phyloP scores from a whole-genome alignment of 345 rosid species.

The Lumnitzera littorea region DNA sequence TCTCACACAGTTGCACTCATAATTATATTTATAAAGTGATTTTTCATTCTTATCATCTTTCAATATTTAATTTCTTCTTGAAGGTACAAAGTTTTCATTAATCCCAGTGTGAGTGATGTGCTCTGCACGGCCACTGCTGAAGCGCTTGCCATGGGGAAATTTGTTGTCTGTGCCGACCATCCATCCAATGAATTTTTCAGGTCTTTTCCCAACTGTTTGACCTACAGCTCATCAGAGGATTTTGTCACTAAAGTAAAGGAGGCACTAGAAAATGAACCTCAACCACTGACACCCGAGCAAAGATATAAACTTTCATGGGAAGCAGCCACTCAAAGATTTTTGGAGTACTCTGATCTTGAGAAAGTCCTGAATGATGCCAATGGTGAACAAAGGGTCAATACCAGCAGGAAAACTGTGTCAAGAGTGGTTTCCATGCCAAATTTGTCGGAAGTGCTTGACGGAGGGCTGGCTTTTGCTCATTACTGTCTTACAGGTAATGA shows the following conservation, averaged over 20 bases:
- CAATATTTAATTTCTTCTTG: conserved; percentile 14
- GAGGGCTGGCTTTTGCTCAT: conserved; percentile 86
- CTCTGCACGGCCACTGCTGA: conserved; percentile 99
- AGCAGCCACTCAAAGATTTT: conserved; percentile 91
- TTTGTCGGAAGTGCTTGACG: conserved; percentile 56
- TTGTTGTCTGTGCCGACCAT: conserved; percentile 93
- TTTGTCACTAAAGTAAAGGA: conserved; percentile 77
- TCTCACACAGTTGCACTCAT: neutral
- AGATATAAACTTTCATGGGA: conserved; percentile 88
- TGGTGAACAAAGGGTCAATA: conserved; percentile 9
- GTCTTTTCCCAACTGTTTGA: conserved; percentile 88
- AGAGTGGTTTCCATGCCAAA: conserved; percentile 60
- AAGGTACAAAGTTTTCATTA: conserved; percentile 98
- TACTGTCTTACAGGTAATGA: conserved; percentile 83
- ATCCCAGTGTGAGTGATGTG: conserved; percentile 94
- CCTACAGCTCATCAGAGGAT: conserved; percentile 82
- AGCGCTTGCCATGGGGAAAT: conserved; percentile 98
- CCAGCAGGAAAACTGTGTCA: conserved; percentile 20
- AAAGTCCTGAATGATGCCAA: conserved; percentile 32
- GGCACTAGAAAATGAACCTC: conserved; percentile 81
- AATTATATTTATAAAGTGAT: neutral
- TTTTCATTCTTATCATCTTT: neutral
- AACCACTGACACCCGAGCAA: conserved; percentile 76
- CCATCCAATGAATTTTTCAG: conserved; percentile 97
- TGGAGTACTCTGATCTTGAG: conserved; percentile 75